Conservation (phyloP, 306 rosid genomes). For the Crataegus laevigata region DNA sequence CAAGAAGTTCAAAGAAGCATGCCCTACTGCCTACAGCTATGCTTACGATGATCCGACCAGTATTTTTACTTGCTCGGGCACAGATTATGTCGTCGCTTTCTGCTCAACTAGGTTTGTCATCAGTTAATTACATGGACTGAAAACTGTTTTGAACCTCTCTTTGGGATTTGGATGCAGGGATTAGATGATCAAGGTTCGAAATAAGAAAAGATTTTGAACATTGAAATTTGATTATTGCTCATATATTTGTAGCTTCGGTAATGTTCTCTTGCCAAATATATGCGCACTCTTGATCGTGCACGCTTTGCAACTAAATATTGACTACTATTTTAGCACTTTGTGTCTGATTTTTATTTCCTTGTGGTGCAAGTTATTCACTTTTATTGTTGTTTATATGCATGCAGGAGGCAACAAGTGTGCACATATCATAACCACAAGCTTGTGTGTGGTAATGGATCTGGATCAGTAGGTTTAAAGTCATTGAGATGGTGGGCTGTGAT, state of each 20-base stretch:
- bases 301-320: not conserved
- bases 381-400: not conserved
- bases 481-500: conserved; percentile 33
- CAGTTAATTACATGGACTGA: not conserved
- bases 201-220: too few species aligned
- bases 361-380: not conserved
- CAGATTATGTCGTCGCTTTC: conserved; percentile 64
- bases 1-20: conserved; percentile 64
- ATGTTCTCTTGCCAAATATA: not conserved
- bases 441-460: conserved; percentile 36
- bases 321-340: not conserved
- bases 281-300: too few species aligned
- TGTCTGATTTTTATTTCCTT: not conserved
- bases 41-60: conserved; percentile 88
- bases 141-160: not conserved
- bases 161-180: not conserved
- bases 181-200: not conserved
- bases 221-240: not conserved
- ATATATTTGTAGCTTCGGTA: not conserved
- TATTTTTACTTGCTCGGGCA: conserved; percentile 62
- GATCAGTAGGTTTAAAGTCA: conserved; percentile 40
- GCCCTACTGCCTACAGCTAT: conserved; percentile 81
- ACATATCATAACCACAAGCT: conserved; percentile 52
- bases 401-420: conserved; percentile 64
- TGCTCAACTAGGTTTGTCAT: conserved; percentile 62